These are phyloP conservation scores for Penicillium sp. DNA, from an alignment of 2,329 filamentous ascomycete genomes.

Conservation along the genomic window DNA sequence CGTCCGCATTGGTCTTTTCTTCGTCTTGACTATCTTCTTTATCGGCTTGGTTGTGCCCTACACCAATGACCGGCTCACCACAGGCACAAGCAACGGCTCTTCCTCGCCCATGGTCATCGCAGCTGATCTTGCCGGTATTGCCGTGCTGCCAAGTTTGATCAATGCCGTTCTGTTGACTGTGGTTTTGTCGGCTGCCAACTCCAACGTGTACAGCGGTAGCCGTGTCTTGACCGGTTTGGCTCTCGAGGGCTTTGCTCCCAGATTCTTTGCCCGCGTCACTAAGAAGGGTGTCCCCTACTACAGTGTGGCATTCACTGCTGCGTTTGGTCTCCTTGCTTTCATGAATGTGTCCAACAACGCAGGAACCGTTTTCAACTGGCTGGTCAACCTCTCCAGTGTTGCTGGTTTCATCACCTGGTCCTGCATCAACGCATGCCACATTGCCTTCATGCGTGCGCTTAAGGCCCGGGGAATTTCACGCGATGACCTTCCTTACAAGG, in stretches of 20 bases:
- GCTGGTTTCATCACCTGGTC: constrained; percentile 38
- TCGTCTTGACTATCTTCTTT: constrained; percentile 54
- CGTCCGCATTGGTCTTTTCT: constrained; percentile 67
- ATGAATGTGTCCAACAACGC: constrained; percentile 66
- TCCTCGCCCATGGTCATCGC: constrained; percentile 45
- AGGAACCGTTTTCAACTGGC: constrained; percentile 55
- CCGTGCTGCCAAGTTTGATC: constrained; percentile 38
- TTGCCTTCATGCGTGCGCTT: constrained; percentile 63
- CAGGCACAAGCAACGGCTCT: constrained; percentile 24
- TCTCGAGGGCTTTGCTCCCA: constrained; percentile 44
- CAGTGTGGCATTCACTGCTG: constrained; percentile 44
- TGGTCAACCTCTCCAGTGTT: constrained; percentile 36
- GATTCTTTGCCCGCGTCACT: constrained; percentile 41
- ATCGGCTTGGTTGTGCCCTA: constrained; percentile 70
- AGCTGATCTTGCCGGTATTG: constrained; percentile 37
- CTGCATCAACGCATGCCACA: constrained; percentile 55
- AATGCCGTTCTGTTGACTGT: constrained; percentile 43
- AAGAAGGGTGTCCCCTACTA: constrained; percentile 44
- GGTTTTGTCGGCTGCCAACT: constrained; percentile 43
- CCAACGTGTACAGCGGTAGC: constrained; percentile 50
- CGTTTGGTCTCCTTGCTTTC: constrained; percentile 65
- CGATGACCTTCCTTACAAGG: constrained; percentile 59
- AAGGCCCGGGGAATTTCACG: constrained; percentile 57
- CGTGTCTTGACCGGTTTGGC: constrained; percentile 68
- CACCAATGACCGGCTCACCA: constrained; percentile 53